Evolutionary conservation across 306 rosid genomes (phyloP).

Genomic region (Quercus engelmannii): DNA sequence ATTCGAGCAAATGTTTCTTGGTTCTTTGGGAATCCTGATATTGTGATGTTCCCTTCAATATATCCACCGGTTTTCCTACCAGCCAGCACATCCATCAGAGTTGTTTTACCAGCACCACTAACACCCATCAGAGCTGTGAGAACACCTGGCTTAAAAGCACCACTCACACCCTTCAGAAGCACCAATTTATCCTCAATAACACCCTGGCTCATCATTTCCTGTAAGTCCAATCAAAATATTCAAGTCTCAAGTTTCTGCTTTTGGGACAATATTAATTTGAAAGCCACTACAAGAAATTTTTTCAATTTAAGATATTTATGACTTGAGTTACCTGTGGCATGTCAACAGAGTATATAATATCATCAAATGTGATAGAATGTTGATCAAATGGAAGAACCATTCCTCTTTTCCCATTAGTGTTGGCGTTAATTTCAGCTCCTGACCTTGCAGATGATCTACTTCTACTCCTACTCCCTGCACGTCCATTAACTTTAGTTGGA

Average conservation of each 20-base stretch:
- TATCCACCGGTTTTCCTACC: slow-evolving; percentile 92
- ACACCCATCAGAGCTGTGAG: slow-evolving; percentile 94
- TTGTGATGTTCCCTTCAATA: slow-evolving; percentile 61
- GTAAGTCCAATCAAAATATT: slow-evolving; percentile 6
- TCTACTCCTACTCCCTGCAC: slow-evolving; percentile 15
- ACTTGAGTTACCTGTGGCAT: slow-evolving; percentile 38
- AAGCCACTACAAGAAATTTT: not conserved
- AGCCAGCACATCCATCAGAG: slow-evolving; percentile 89
- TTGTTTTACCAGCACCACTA: slow-evolving; percentile 97
- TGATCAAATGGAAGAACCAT: slow-evolving; percentile 55
- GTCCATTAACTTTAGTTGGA: not conserved
- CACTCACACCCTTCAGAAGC: slow-evolving; percentile 76
- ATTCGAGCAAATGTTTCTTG: slow-evolving; percentile 90
- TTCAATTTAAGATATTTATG: not conserved
- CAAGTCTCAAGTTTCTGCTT: not conserved
- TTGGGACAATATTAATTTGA: not conserved
- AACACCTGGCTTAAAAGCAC: slow-evolving; percentile 89
- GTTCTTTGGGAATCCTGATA: slow-evolving; percentile 82
- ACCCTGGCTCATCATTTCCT: slow-evolving; percentile 74
- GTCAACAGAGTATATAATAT: slow-evolving; percentile 40
- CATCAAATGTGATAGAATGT: slow-evolving; percentile 42
- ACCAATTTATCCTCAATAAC: slow-evolving; percentile 61
- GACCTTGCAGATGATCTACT: not conserved
- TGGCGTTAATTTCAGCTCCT: not conserved
- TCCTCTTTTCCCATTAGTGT: slow-evolving; percentile 26